phyloP scores from a whole-genome alignment of 495 filamentous ascomycete species.

The Podospora appendiculata region DNA sequence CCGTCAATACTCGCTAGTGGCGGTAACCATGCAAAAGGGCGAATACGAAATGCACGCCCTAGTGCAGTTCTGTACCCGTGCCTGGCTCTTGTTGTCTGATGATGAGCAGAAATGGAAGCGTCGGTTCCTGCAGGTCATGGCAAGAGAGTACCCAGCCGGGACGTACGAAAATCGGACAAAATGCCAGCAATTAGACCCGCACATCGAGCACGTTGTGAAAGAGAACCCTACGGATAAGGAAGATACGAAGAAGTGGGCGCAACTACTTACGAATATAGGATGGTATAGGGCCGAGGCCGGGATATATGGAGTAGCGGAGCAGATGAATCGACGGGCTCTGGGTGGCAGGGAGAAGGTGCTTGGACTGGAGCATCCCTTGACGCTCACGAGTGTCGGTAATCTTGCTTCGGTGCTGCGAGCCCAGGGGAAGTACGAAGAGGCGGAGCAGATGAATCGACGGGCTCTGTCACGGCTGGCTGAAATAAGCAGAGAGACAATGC shows the following conservation, averaged over 20 bases:
- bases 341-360: slow-evolving; percentile 12
- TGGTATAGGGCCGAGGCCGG: slow-evolving; percentile 10
- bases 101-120: slow-evolving; percentile 8
- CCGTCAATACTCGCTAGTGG: slow-evolving; percentile 33
- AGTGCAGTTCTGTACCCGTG: slow-evolving; percentile 7
- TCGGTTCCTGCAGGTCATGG: slow-evolving; percentile 29
- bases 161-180: slow-evolving; percentile 2
- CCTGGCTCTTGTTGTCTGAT: no score
- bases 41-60: slow-evolving; percentile 15
- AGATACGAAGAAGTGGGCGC: slow-evolving; percentile 3
- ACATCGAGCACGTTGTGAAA: slow-evolving; percentile 2
- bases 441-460: neutral
- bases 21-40: slow-evolving; percentile 2
- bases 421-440: neutral
- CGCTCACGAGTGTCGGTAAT: slow-evolving; percentile 14
- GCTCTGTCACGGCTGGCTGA: no score
- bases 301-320: slow-evolving; percentile 5
- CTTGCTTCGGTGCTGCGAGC: slow-evolving; percentile 9
- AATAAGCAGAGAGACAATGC: no score
- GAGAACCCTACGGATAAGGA: slow-evolving; percentile 1
- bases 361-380: slow-evolving; percentile 25
- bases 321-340: slow-evolving; percentile 3
- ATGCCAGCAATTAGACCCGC: neutral
- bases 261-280: slow-evolving; percentile 8
- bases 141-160: no score